Percentiles rank a stretch among this genome's conserved stretches.
phyloP scores from a whole-genome alignment of 2,329 filamentous ascomycete genomes.

The Pyricularia sp. region DNA sequence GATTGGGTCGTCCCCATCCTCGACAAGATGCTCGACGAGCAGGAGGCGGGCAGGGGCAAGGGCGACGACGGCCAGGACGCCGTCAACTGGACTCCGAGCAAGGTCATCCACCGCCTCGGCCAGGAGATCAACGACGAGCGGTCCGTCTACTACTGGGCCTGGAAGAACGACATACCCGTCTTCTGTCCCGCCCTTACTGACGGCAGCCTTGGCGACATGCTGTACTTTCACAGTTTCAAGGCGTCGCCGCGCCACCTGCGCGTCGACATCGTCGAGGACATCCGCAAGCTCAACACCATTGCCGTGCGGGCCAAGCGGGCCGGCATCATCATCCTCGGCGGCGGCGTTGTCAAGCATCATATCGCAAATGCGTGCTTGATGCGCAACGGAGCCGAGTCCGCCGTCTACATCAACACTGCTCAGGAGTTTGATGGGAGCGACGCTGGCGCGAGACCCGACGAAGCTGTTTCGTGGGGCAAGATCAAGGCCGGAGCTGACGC shows the following conservation, averaged over 20 bases:
- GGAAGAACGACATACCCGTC: conserved; percentile 90
- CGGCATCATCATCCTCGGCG: conserved; percentile 84
- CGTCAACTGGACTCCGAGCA: conserved; percentile 86
- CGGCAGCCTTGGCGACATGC: conserved; percentile 90
- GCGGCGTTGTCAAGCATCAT: conserved; percentile 94
- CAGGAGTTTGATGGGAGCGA: conserved; percentile 98
- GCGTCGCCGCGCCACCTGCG: conserved; percentile 67
- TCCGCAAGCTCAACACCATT: conserved; percentile 84
- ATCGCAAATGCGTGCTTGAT: conserved; percentile 96
- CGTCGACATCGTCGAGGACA: conserved; percentile 88
- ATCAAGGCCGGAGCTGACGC: conserved; percentile 80
- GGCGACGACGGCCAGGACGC: conserved; percentile 49
- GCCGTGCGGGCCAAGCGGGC: conserved; percentile 75
- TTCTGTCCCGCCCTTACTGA: conserved; percentile 96
- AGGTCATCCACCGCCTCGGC: conserved; percentile 77
- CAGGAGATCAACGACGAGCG: conserved; percentile 88
- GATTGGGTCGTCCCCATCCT: conserved; percentile 95
- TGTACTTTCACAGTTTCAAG: conserved; percentile 97
- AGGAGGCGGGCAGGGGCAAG: conserved; percentile 59
- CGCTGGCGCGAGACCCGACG: conserved; percentile 79
- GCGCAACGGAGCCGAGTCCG: conserved; percentile 93
- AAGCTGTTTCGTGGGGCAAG: conserved; percentile 97
- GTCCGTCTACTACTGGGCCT: conserved; percentile 94
- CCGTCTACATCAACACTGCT: conserved; percentile 94
- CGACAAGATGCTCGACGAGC: conserved; percentile 87